Conservation (phyloP, 1,139 yeast genomes). For the Entelexis paramagnoliae region DNA sequence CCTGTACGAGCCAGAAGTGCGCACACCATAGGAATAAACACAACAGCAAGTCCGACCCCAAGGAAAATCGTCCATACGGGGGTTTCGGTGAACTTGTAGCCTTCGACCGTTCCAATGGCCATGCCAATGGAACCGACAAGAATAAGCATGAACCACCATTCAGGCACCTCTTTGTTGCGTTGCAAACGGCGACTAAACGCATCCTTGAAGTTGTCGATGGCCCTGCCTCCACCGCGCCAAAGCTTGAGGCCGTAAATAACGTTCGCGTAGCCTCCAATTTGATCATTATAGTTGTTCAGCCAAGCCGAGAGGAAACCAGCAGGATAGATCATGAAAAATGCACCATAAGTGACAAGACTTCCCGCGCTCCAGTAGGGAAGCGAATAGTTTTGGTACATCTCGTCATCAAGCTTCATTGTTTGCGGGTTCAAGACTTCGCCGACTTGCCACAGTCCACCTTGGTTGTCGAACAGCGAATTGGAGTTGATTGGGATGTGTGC, state of each 20-base stretch:
- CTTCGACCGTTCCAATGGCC: slow-evolving; percentile 36
- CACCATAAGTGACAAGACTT: slow-evolving; percentile 45
- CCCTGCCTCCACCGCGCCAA: slow-evolving; percentile 13
- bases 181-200: slow-evolving; percentile 50
- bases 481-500: slow-evolving; percentile 44
- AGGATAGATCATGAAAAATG: slow-evolving; percentile 51
- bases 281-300: slow-evolving; percentile 27
- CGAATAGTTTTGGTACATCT: slow-evolving; percentile 31
- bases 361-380: slow-evolving; percentile 57
- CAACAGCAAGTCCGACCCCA: slow-evolving; percentile 33
- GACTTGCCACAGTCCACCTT: slow-evolving; percentile 38
- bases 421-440: slow-evolving; percentile 37
- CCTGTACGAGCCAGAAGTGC: slow-evolving; percentile 45
- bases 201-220: slow-evolving; percentile 37
- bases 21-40: slow-evolving; percentile 26
- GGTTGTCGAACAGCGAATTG: slow-evolving; percentile 39
- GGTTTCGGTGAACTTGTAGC: slow-evolving; percentile 38
- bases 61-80: slow-evolving; percentile 44
- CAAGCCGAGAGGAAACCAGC: slow-evolving; percentile 18
- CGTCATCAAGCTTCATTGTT: slow-evolving; percentile 26
- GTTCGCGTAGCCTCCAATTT: slow-evolving; percentile 28
- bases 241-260: background rate
- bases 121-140: slow-evolving; percentile 38
- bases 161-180: slow-evolving; percentile 52
- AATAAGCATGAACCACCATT: slow-evolving; percentile 45